Base-by-base conservation (phyloP, 2,329 filamentous ascomycete genomes). In the Phyllosticta paracitricarpa region DNA sequence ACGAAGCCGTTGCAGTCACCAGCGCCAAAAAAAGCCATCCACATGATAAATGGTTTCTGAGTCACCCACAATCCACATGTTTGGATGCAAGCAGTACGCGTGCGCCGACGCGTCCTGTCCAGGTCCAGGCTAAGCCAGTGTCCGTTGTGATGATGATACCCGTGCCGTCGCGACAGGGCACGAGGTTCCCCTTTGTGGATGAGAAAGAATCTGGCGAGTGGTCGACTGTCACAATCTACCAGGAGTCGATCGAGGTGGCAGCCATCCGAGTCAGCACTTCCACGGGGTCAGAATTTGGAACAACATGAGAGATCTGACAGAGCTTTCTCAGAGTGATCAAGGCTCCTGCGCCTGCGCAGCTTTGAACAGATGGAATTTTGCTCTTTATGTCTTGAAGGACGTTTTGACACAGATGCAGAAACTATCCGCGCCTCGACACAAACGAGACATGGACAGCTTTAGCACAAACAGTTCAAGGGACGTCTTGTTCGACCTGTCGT, bases 1-100 rank as follows among this genome's bases (percentile, higher is more conserved):
- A 81, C 65, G 0, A 76, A 71, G 0, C 79, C 79, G 54, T 77
- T 72, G 2, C 63, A 58, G 2, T 57, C 40, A 0, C 71, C 71
- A 2, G 74, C 73, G n/a, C 62, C 61, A 8, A 65, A n/a, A 3
- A 58, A 19, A 9, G 28, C n/a, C 17, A 1, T 61, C 56, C 10
- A 55, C 6, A 3, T 33, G 14, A 4, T 25, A 52, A n/a, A 63
- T 26, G 54, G 64, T 63, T n/a, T 48, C 40, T 40, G 33, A 24
- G 40, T 66, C 66, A 8, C 65, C 65, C 17, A 17, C 48, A 3
- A 65, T 25, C 66, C 65, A 66, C 2, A 57, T 60, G 25, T 51
- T 62, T 3, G 62, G 52, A 48, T 66, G 61, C 19, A 1, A 67
- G 12, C 1, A 65, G 51, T 0, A 68, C 64, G 1, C 14, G 28